Evolutionary conservation across 75 land plant genomes (phyloP).

Genomic region (Picea glauca): DNA sequence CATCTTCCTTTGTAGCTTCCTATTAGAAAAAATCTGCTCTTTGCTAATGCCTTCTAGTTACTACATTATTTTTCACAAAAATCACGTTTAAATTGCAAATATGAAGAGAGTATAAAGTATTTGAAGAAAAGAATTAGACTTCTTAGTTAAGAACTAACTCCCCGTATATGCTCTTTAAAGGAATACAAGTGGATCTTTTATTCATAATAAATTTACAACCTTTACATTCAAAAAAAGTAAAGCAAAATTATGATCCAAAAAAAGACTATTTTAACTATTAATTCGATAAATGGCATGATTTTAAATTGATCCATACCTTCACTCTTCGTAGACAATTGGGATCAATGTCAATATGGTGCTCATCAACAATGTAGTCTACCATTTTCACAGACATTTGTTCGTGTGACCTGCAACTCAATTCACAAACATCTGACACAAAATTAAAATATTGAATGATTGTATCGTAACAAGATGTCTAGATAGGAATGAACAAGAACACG

Average conservation of each 20-base stretch:
- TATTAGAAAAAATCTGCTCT: too few relatives aligned
- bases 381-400: constrained; percentile 82
- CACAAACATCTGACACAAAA: not conserved
- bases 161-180: not conserved
- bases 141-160: not conserved
- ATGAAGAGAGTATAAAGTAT: too few relatives aligned
- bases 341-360: constrained; percentile 81
- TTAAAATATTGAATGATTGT: too few relatives aligned
- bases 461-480: too few relatives aligned
- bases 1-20: too few relatives aligned
- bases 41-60: too few relatives aligned
- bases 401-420: constrained; percentile 61
- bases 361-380: constrained; percentile 82
- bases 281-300: not conserved
- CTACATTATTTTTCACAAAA: too few relatives aligned
- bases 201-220: not conserved
- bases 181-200: too few relatives aligned
- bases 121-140: too few relatives aligned
- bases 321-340: constrained; percentile 40
- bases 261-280: not conserved
- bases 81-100: too few relatives aligned
- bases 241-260: not conserved
- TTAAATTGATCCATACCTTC: constrained; percentile 39
- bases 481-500: too few relatives aligned
- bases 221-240: not conserved